These are phyloP conservation scores for Neurospora sp. DNA, from an alignment of 495 filamentous ascomycete species.

Conservation along the genomic window DNA sequence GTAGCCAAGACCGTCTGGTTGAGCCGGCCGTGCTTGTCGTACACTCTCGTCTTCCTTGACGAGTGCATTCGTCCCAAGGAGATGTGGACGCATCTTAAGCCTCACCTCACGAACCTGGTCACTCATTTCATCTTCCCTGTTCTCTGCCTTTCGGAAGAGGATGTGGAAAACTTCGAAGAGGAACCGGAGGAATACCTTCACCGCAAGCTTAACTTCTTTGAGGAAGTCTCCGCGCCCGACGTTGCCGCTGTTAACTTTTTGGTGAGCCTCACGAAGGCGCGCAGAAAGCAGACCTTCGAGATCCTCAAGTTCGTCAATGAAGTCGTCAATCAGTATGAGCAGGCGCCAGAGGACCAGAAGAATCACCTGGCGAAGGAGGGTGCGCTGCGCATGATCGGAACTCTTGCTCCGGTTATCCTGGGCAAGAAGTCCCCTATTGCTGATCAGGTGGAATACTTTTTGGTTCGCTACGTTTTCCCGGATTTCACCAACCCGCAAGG, in stretches of 20 bases:
- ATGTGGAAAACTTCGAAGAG: slow-evolving; percentile 85
- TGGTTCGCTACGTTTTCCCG: slow-evolving; percentile 95
- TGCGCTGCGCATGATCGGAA: slow-evolving; percentile 94
- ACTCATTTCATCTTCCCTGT: slow-evolving; percentile 92
- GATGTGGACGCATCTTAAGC: slow-evolving; percentile 90
- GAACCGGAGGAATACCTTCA: slow-evolving; percentile 95
- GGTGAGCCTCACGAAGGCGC: slow-evolving; percentile 83
- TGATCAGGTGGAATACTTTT: slow-evolving; percentile 97
- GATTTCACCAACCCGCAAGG: slow-evolving; percentile 92
- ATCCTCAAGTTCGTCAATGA: slow-evolving; percentile 89
- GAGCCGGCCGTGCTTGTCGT: slow-evolving; percentile 83
- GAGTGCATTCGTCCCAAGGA: slow-evolving; percentile 95
- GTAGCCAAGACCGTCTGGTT: slow-evolving; percentile 90
- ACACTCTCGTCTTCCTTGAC: slow-evolving; percentile 86
- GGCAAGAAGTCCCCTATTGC: slow-evolving; percentile 98
- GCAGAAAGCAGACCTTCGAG: slow-evolving; percentile 91
- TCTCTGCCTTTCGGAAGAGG: slow-evolving; percentile 83
- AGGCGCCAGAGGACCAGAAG: slow-evolving; percentile 74
- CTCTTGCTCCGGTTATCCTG: slow-evolving; percentile 82
- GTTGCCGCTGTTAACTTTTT: slow-evolving; percentile 96
- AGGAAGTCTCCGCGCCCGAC: slow-evolving; percentile 92
- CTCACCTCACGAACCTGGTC: slow-evolving; percentile 83
- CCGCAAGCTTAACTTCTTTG: slow-evolving; percentile 93
- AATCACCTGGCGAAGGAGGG: slow-evolving; percentile 92
- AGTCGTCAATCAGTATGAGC: slow-evolving; percentile 79